These are phyloP conservation scores for Sutorius australiensis DNA, from an alignment of 768 basidiomycete species.

Conservation along the genomic window DNA sequence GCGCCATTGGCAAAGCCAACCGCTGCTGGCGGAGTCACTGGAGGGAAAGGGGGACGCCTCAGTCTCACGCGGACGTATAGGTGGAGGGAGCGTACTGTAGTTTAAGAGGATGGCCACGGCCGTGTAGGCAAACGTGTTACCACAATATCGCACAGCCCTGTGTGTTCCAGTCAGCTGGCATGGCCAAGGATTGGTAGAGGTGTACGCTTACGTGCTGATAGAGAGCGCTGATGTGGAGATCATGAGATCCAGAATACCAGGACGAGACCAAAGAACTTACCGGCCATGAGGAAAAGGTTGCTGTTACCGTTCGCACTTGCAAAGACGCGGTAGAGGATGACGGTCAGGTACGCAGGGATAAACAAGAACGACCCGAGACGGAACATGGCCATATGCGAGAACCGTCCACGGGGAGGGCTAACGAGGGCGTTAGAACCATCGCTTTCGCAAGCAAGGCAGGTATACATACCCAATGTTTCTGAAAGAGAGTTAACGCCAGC, in stretches of 20 bases:
- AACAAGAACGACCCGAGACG: conserved; percentile 81
- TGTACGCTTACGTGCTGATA: conserved; percentile 68
- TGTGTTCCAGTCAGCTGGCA: background rate
- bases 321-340: conserved; percentile 68
- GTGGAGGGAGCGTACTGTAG: conserved; percentile 53
- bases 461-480: conserved; percentile 62
- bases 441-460: background rate
- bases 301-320: conserved; percentile 68
- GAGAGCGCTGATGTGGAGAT: conserved; percentile 49
- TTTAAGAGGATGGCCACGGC: conserved; percentile 84
- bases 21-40: conserved; percentile 87
- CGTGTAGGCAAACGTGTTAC: conserved; percentile 86
- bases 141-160: conserved; percentile 86
- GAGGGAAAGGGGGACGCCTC: background rate
- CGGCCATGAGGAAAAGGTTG: conserved; percentile 76
- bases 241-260: background rate
- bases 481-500: background rate
- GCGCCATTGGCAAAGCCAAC: conserved; percentile 93
- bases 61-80: background rate
- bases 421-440: conserved; percentile 8
- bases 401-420: conserved; percentile 77
- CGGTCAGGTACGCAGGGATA: conserved; percentile 84
- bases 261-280: conserved; percentile 38
- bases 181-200: background rate
- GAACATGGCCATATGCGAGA: conserved; percentile 87